Evolutionary conservation across 305 asterid species (phyloP).

Genomic region (Fraxinus angustifolia): DNA sequence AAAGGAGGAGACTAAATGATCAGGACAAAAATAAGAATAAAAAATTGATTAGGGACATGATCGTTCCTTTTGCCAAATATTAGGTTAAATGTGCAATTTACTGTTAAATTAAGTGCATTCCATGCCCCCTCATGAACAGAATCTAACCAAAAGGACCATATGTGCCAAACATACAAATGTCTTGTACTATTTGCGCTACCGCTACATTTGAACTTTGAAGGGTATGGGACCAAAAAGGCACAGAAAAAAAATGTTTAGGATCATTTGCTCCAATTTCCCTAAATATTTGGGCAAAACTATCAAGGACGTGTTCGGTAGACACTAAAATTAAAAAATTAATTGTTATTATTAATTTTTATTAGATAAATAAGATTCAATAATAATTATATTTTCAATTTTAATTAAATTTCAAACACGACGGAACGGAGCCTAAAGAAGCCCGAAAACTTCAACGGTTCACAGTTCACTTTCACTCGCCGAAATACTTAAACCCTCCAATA

Average conservation of each 20-base stretch:
- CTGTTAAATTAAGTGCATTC: not conserved
- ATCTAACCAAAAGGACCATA: not conserved
- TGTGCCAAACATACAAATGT: not conserved
- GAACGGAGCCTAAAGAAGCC: not conserved
- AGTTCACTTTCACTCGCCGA: not conserved
- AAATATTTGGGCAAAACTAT: not conserved
- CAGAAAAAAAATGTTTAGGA: not conserved
- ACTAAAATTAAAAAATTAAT: too few species aligned
- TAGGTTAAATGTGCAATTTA: not conserved
- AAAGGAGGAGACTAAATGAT: not conserved
- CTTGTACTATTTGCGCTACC: not conserved
- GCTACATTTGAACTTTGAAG: not conserved
- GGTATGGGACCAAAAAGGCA: not conserved
- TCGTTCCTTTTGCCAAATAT: not conserved
- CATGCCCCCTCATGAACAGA: not conserved
- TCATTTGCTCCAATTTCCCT: not conserved
- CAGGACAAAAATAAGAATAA: not conserved
- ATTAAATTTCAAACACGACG: too few species aligned
- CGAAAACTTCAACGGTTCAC: not conserved
- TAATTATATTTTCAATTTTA: too few species aligned
- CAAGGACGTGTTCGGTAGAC: too few species aligned
- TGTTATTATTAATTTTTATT: too few species aligned
- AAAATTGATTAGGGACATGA: not conserved
- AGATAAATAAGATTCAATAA: too few species aligned
- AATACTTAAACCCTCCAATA: conserved; percentile 22